Conservation (phyloP, 345 rosid species). For the Gossypium herbaceum region DNA sequence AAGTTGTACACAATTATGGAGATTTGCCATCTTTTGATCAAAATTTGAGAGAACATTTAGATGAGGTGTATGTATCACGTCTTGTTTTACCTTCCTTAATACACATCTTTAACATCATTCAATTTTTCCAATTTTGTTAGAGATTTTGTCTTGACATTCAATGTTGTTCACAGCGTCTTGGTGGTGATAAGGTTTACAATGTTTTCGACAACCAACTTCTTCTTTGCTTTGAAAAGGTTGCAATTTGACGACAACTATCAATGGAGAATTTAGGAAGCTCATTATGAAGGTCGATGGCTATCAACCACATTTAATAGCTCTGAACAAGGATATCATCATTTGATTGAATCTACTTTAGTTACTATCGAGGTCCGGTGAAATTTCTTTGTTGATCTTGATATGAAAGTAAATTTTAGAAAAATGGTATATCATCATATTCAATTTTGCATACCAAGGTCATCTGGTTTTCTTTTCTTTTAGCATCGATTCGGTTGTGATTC, state of each 20-base stretch:
- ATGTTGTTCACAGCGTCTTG: conserved; percentile 56
- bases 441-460: not conserved
- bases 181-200: conserved; percentile 90
- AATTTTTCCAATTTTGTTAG: not conserved
- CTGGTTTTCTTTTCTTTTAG: not conserved
- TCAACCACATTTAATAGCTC: conserved; percentile 99
- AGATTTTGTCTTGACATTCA: conserved; percentile 7
- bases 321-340: conserved; percentile 97
- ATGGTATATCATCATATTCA: not conserved
- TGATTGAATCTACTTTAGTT: conserved; percentile 83
- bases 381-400: conserved; percentile 85
- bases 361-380: conserved; percentile 99
- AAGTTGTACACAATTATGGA: conserved; percentile 94
- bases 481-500: not conserved
- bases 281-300: conserved; percentile 99
- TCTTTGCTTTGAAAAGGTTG: conserved; percentile 95
- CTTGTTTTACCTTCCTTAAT: not conserved
- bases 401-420: conserved; percentile 12
- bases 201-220: conserved; percentile 99
- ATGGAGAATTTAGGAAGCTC: conserved; percentile 95
- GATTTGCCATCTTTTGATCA: conserved; percentile 92
- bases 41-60: conserved; percentile 93
- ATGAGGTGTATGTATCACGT: conserved; percentile 74
- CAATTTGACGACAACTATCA: conserved; percentile 96
- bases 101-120: conserved; percentile 6